A percentile compares a stretch with the other conserved stretches of the same genome.
phyloP scores from a whole-genome alignment of 495 filamentous ascomycete genomes.

The Umbilicaria muhlenbergii region DNA sequence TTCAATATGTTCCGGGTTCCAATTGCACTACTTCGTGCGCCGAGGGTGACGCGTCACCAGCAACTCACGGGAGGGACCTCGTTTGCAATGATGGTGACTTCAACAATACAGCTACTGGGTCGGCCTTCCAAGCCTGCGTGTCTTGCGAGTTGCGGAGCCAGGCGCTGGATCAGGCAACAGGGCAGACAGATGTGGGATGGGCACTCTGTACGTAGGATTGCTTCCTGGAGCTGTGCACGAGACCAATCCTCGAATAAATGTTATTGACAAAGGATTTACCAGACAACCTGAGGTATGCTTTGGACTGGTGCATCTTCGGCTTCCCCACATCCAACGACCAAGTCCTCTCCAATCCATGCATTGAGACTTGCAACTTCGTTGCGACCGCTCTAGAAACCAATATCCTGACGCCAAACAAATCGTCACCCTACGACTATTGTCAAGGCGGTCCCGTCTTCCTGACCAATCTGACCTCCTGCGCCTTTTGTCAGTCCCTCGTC shows the following conservation, averaged over 20 bases:
- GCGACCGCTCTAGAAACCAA: conserved; percentile 20
- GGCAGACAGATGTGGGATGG: conserved; percentile 43
- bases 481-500: conserved; percentile 29
- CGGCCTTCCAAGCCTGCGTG: conserved; percentile 39
- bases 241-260: neutral
- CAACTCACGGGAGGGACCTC: conserved; percentile 35
- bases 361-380: conserved; percentile 24
- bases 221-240: neutral
- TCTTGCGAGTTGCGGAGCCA: conserved; percentile 42
- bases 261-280: neutral
- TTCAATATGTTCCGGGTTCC: conserved; percentile 32
- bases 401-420: conserved; percentile 9
- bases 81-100: conserved; percentile 36
- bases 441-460: conserved; percentile 22
- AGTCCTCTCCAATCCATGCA: conserved; percentile 27
- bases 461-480: conserved; percentile 24
- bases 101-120: conserved; percentile 24
- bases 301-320: conserved; percentile 28
- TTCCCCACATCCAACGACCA: conserved; percentile 18
- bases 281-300: conserved; percentile 37
- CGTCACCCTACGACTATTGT: conserved; percentile 16
- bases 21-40: conserved; percentile 34
- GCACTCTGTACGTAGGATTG: conserved; percentile 34
- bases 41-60: conserved; percentile 21
- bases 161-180: conserved; percentile 26